Conservation (phyloP, 2,329 filamentous ascomycete genomes). For the Colletotrichum lindemuthianum region DNA sequence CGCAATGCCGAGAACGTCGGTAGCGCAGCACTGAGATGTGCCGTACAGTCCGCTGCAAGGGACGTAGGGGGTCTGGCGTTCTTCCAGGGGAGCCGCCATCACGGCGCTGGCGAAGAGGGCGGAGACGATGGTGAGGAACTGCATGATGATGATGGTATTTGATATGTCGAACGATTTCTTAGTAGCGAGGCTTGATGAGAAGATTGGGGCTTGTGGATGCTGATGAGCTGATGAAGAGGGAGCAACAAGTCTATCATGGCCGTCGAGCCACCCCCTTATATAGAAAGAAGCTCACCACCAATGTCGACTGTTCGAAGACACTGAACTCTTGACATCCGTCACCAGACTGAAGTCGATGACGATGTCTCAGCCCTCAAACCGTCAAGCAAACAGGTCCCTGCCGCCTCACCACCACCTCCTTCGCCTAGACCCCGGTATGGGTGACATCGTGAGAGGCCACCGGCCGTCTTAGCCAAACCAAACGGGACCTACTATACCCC, state of each 20-base stretch:
- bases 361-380: constrained; percentile 3
- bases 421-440: neutral
- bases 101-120: constrained; percentile 40
- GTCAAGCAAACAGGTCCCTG: constrained; percentile 2
- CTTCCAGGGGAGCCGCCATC: constrained; percentile 44
- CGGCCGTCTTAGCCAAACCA: constrained; percentile 5
- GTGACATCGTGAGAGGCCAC: constrained; percentile 29
- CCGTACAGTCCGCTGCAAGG: constrained; percentile 56
- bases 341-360: constrained; percentile 25
- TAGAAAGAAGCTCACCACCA: constrained; percentile 7
- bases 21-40: constrained; percentile 67
- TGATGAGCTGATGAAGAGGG: constrained; percentile 18
- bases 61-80: constrained; percentile 49
- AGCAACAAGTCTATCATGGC: neutral
- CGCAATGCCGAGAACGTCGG: constrained; percentile 67
- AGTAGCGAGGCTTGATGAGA: neutral
- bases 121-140: constrained; percentile 32
- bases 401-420: neutral
- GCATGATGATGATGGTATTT: constrained; percentile 22
- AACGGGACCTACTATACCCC: constrained; percentile 16
- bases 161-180: neutral
- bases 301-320: too few species aligned
- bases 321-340: constrained; percentile 28
- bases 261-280: constrained; percentile 18
- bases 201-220: neutral